phyloP scores from a whole-genome alignment of 2,329 filamentous ascomycete species.

The Akanthomyces dipterigenus region DNA sequence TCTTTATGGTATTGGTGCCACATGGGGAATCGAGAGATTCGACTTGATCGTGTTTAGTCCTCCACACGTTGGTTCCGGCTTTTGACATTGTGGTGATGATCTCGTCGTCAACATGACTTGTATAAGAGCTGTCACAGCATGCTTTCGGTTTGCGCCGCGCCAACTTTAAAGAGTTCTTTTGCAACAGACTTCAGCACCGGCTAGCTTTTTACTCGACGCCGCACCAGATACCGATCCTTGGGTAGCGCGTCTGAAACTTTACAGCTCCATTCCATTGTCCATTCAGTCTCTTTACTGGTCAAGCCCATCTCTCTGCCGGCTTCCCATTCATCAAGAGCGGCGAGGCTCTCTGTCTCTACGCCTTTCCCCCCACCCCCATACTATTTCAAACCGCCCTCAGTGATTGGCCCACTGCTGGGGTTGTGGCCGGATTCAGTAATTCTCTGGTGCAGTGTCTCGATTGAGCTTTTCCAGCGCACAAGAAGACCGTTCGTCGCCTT shows the following conservation, averaged over 20 bases:
- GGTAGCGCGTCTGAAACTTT: not conserved
- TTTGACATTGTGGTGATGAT: too few relatives aligned
- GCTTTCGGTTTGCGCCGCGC: not conserved
- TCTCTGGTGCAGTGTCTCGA: not conserved
- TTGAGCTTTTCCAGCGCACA: not conserved
- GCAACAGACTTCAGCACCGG: not conserved
- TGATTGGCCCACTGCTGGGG: constrained; percentile 5
- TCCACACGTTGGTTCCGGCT: too few relatives aligned
- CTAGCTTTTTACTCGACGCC: not conserved
- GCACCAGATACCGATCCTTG: not conserved
- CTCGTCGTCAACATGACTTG: too few relatives aligned
- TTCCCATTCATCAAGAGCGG: not conserved
- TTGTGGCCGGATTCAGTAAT: constrained; percentile 10
- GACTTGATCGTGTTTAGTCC: too few relatives aligned
- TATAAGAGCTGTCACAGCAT: not conserved
- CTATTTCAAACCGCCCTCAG: not conserved
- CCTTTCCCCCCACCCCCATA: not conserved
- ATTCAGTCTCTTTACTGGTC: not conserved
- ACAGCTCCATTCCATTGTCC: not conserved
- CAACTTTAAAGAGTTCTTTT: not conserved
- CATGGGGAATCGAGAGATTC: too few relatives aligned
- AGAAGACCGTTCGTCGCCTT: not conserved
- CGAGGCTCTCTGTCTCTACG: not conserved
- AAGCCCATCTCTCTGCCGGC: not conserved
- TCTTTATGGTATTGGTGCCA: too few relatives aligned